Conservation (phyloP, 2,329 filamentous ascomycete genomes). For the Aquanectria penicillioides region DNA sequence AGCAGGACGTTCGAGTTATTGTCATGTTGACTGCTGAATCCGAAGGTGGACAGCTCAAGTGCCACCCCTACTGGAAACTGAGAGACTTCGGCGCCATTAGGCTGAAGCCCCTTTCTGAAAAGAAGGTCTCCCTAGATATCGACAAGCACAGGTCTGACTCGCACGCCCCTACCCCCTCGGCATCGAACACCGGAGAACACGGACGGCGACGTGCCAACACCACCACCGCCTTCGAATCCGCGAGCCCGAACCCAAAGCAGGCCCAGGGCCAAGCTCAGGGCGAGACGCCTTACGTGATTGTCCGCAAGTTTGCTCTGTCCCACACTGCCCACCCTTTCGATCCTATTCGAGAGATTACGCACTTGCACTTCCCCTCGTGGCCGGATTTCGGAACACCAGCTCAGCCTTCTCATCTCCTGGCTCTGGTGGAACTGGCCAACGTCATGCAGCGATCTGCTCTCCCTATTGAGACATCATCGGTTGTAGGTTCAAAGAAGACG, state of each 20-base stretch:
- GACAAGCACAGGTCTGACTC: constrained; percentile 59
- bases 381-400: constrained; percentile 95
- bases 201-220: constrained; percentile 65
- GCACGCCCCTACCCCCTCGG: constrained; percentile 36
- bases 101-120: constrained; percentile 82
- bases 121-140: constrained; percentile 81
- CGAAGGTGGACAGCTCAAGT: constrained; percentile 93
- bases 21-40: constrained; percentile 96
- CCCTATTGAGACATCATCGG: constrained; percentile 56
- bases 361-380: constrained; percentile 96
- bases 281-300: constrained; percentile 79
- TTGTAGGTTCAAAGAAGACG: constrained; percentile 44
- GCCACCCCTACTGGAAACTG: constrained; percentile 90
- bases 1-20: constrained; percentile 92
- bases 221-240: constrained; percentile 54
- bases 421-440: constrained; percentile 88
- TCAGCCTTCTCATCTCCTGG: constrained; percentile 85
- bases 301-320: constrained; percentile 87
- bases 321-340: constrained; percentile 82
- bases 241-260: constrained; percentile 42
- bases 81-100: constrained; percentile 81
- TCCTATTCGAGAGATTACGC: constrained; percentile 90
- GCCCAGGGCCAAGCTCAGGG: constrained; percentile 45
- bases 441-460: constrained; percentile 71
- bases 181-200: constrained; percentile 48